Evolutionary conservation across 306 rosid species (phyloP).

Genomic region (Rosa multiflora): DNA sequence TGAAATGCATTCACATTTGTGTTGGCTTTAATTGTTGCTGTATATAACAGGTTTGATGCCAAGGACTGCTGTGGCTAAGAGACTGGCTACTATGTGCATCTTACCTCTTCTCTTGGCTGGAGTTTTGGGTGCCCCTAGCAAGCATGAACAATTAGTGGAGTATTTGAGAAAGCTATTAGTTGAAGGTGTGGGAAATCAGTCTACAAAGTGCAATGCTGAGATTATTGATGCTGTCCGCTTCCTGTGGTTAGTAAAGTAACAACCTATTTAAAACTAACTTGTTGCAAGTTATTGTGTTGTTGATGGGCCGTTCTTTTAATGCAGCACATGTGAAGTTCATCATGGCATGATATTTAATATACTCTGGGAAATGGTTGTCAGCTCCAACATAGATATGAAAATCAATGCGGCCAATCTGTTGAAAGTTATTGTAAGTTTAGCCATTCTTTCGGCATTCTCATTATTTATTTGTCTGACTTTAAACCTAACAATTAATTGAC

Average conservation of each 20-base stretch:
- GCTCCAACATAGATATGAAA: constrained; percentile 74
- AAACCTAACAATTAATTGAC: constrained; percentile 24
- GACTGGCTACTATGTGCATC: constrained; percentile 83
- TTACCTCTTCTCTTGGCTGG: constrained; percentile 88
- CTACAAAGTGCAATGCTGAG: constrained; percentile 58
- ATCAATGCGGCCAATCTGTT: constrained; percentile 78
- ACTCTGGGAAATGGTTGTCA: constrained; percentile 98
- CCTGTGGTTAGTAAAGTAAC: constrained; percentile 63
- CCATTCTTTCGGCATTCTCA: constrained; percentile 20
- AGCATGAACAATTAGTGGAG: constrained; percentile 54
- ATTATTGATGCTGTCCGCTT: constrained; percentile 88
- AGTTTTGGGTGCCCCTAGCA: constrained; percentile 77
- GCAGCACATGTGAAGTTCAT: constrained; percentile 79
- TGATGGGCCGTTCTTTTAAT: constrained; percentile 31
- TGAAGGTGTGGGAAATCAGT: constrained; percentile 47
- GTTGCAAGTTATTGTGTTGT: constrained; percentile 23
- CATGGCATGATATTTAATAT: constrained; percentile 75
- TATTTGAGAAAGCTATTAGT: constrained; percentile 77
- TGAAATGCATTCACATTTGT: constrained; percentile 25
- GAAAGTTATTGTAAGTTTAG: constrained; percentile 72
- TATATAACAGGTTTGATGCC: constrained; percentile 70
- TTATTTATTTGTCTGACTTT: constrained; percentile 29
- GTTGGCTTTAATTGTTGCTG: constrained; percentile 28
- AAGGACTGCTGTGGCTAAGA: constrained; percentile 66
- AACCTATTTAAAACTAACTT: background rate